Evolutionary conservation across 1,139 yeast genomes (phyloP), one percentile per base, ranked within the genome.

Genomic region (Suhomyces bokatorum): DNA sequence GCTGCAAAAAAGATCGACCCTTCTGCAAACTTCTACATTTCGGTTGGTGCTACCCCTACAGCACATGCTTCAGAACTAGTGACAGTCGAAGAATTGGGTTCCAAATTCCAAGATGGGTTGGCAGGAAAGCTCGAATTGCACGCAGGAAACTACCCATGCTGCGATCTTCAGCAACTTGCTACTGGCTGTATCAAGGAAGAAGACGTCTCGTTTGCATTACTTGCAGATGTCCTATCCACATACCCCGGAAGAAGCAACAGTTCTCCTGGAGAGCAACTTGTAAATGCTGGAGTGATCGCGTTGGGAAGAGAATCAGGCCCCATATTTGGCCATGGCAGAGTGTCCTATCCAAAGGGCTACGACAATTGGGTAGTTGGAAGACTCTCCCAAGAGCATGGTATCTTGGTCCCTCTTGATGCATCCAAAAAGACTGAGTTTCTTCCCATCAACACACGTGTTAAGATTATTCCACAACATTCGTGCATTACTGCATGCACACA

Each of bases 31-130:
- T 64, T 77, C 44, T 70, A 63, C 30, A 64, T 78, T 31, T 81
- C 85, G 1, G 87, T 85, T 12, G 95, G 95, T 12, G 90, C 95
- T 1, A 85, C 95, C 0, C 95, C 95, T 36, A 87, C 95, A 0
- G 83, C 87, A 1, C 89, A 84, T 55, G 80, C 88, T 0, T 70
- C 86, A 2, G 72, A 69, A 37, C 35, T 52, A 13, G 51, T 67
- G 29, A 56, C 64, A 1, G 16, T 35, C 3, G 54, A 46, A 17
- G 70, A 62, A 37, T 49, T 64, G 37, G 52, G 45, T 37, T 30
- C 46, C 0, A 40, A 48, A n/a, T 42, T 69, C 7, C 16, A 12
- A 3, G 40, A 17, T 2, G 65, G 66, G 4, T 56, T 80, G 32
- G 55, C 63, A 22, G 85, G 83, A 4, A 61, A 61, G 1, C 65